Evolutionary conservation across 768 basidiomycete species (phyloP), one percentile per base, ranked within the genome.

Genomic region (Boletellus ananiceps): DNA sequence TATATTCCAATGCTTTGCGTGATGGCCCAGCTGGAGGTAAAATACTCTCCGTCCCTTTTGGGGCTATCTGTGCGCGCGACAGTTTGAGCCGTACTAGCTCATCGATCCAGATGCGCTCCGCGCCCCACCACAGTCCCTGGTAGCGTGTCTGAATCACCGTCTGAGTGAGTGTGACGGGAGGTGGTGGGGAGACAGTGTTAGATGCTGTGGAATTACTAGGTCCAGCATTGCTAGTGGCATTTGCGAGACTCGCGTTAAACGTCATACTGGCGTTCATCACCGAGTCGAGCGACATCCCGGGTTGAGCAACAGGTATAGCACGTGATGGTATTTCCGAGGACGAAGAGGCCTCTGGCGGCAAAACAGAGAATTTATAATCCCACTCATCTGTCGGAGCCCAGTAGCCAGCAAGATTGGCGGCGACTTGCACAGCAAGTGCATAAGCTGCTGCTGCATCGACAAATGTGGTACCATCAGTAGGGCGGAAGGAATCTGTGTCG

Each of bases 111-210:
- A 93, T 88, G 27, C 88, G 78, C 60, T 93, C 92, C 1, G 84
- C 81, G 8, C 93, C 93, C 85, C 87, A 88, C 90, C 90, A 95
- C 8, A 93, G 61, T 2, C 88, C 88, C 60, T 91, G 87, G 61
- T 81, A 90, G 36, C 81, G 73, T 42, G 69, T 76, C 59, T 87
- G 84, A 0, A 67, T 69, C 27, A 74, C 61, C 1, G 59, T 63
- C 42, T 74, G 70, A 8, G 54, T 44, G 29, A 57, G 59, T 36
- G 55, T 27, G 18, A 68, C 18, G 11, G 46, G 59, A 0, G 46
- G 44, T 21, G 58, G 60, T 18, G 54, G 51, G 2, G 60, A 52
- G 39, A 51, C 27, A n/a, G 61, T 48, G 25, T 36, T 42, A 14
- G 44, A 38, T 9, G 16, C 25, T 13, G 32, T 6, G 15, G 40